Evolutionary conservation across 768 basidiomycete species (phyloP).

Genomic region (Russula vinacea): DNA sequence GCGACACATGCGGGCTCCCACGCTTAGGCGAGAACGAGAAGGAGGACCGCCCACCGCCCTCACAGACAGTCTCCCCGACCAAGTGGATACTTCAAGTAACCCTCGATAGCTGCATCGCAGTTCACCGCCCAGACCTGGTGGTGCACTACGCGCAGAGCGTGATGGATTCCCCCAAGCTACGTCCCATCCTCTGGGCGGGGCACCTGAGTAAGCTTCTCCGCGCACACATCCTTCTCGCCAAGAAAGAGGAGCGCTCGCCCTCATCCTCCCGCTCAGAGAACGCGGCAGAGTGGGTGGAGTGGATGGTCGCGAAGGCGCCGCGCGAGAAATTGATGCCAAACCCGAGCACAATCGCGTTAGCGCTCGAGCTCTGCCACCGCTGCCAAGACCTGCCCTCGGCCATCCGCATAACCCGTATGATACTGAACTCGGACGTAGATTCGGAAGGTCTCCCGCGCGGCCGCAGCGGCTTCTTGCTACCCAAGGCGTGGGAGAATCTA

Average conservation of each 20-base stretch:
- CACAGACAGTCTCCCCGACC: slow-evolving; percentile 39
- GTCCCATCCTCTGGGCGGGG: background rate
- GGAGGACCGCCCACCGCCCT: too few relatives aligned
- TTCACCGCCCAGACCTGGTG: slow-evolving; percentile 46
- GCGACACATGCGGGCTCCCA: slow-evolving; percentile 60
- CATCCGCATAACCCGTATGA: slow-evolving; percentile 1
- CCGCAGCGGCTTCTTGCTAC: background rate
- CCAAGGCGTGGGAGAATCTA: slow-evolving; percentile 14
- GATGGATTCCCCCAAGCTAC: slow-evolving; percentile 41
- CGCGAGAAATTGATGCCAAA: background rate
- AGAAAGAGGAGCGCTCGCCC: background rate
- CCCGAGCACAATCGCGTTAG: background rate
- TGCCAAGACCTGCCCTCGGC: slow-evolving; percentile 15
- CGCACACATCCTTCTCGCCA: slow-evolving; percentile 14
- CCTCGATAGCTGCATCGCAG: slow-evolving; percentile 54
- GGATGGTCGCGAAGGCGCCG: slow-evolving; percentile 2
- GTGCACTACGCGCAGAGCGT: slow-evolving; percentile 59
- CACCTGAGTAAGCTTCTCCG: slow-evolving; percentile 4
- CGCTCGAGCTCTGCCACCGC: slow-evolving; percentile 19
- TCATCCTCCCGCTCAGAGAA: background rate
- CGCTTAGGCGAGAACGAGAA: slow-evolving; percentile 45
- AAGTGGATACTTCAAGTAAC: slow-evolving; percentile 50
- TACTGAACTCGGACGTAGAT: background rate
- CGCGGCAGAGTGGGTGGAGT: slow-evolving; percentile 19
- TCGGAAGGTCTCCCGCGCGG: background rate